Evolutionary conservation across 768 basidiomycete species (phyloP), one percentile per base, ranked within the genome.

Genomic region (Mycena haematopus): DNA sequence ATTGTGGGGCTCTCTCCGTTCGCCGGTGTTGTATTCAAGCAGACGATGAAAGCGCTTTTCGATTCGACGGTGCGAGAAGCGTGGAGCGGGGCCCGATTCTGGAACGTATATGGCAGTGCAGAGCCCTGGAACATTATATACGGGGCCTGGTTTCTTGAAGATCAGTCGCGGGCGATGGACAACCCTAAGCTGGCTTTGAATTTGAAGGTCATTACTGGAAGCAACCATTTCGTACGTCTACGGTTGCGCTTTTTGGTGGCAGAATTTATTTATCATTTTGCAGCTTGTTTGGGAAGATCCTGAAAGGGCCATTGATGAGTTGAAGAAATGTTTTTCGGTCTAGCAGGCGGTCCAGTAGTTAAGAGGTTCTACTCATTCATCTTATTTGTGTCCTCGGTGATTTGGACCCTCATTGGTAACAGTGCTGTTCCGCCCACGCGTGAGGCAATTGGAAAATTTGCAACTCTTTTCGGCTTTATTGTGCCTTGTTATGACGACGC

Each of bases 211-310:
- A 54, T 70, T 3, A 19, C 55, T 5, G 68, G 68, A 3, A 38
- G 56, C 6, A 72, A 71, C 54, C 73, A 72, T 56, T 74, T 71
- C 35, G 71, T 72, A 46, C 40, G 71, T 68, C 15, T 25, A 4
- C 29, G 29, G 29, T 9, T 31, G 6, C 29, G 29, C 29, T 31
- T 31, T 9, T 31, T 31, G 29, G 29, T 31, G 4, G 29, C 4
- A 31, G 29, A 31, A 31, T 31, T 31, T 31, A 31, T 31, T 31
- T 9, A n/a, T 31, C 9, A 31, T 31, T 31, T 31, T 31, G 29
- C 29, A 31, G 29, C 29, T 31, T 31, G 29, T 31, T 4, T 31
- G 29, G 29, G 29, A 31, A 9, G 29, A 31, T 31, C 29, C 29
- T 9, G 29, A 31, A 31, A 4, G 29, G 29, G 29, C 29, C 9